Evolutionary conservation across 2,329 filamentous ascomycete species (phyloP), one percentile per base, ranked within the genome.

Genomic region (Xenoacremonium recifei): DNA sequence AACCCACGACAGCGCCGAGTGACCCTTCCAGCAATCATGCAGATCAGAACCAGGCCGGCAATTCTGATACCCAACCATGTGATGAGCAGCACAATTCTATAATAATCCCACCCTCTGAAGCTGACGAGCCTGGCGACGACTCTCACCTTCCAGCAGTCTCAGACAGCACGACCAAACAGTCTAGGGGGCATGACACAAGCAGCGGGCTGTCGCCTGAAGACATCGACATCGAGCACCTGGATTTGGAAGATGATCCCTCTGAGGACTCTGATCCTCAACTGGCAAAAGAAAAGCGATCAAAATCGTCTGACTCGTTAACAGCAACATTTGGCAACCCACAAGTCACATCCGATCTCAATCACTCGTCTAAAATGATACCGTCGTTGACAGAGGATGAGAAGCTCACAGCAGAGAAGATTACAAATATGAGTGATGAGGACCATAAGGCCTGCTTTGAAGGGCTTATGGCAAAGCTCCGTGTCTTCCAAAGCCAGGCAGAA

Each of bases 141-240:
- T n/a, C n/a, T n/a, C n/a, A n/a, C n/a, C n/a, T n/a, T n/a, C n/a
- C n/a, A n/a, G n/a, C n/a, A n/a, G n/a, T n/a, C n/a, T n/a, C n/a
- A n/a, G n/a, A n/a, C n/a, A n/a, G 6, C 7, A 10, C 6, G 7
- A 15, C 29, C 17, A 31, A 31, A 15, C 7, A 6, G n/a, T 9
- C 29, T 15, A 31, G n/a, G 6, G n/a, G n/a, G 7, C 6, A 7
- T 6, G 29, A 15, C 29, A 7, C 6, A 11, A 15, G 17, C 6
- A 45, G 40, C 29, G 67, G 67, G 11, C 37, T 59, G 4, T 59
- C 51, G 4, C 71, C 72, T 0, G 75, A 77, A 3, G 74, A 79
- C 41, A 76, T 79, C 37, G 65, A 76, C 34, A 68, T 79, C 18
- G 69, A 71, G 44, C 67, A 68, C 32, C 18, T 61, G 15, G 61